Percentiles rank a stretch among this genome's conserved stretches.
Conservation (phyloP, 2,329 filamentous ascomycete genomes). For the Arachnomyces sp. region DNA sequence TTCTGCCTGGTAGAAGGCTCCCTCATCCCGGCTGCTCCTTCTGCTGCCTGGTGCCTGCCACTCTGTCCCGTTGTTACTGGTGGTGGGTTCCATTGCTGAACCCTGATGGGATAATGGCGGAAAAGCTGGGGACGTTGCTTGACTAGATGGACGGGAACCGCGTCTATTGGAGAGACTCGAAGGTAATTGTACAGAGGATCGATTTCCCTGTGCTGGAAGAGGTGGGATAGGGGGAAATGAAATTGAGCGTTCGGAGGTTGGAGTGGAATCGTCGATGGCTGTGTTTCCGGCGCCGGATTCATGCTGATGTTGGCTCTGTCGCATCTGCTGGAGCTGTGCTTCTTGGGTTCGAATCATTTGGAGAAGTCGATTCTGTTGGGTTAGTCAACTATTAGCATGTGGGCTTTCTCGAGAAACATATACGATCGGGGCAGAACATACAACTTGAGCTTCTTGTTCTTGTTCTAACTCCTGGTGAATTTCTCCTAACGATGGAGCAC, state of each 20-base stretch:
- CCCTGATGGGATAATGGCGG: conserved; percentile 17
- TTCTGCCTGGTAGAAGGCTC: conserved; percentile 42
- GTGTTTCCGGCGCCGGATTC: conserved; percentile 18
- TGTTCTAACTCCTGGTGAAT: conserved; percentile 45
- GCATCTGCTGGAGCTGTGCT: conserved; percentile 30
- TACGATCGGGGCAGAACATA: conserved; percentile 19
- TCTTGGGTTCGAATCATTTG: conserved; percentile 44
- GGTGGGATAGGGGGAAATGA: conserved; percentile 28
- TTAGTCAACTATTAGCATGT: conserved; percentile 5
- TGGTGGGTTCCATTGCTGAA: conserved; percentile 10
- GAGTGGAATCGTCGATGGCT: conserved; percentile 37
- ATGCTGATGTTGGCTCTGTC: conserved; percentile 29
- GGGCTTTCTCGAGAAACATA: conserved; percentile 1
- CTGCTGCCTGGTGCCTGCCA: conserved; percentile 18
- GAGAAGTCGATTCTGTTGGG: conserved; percentile 40
- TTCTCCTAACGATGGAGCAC: conserved; percentile 42
- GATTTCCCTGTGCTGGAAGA: conserved; percentile 21
- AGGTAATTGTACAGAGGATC: conserved; percentile 24
- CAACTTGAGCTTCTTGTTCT: conserved; percentile 46
- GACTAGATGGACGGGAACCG: conserved; percentile 28
- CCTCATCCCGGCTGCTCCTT: conserved; percentile 39
- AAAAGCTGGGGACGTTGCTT: conserved; percentile 31
- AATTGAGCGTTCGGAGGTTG: conserved; percentile 35
- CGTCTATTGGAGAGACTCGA: conserved; percentile 29
- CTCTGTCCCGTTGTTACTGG: conserved; percentile 5